phyloP scores from a whole-genome alignment of 768 basidiomycete genomes.

The Rhodotorula toruloides region DNA sequence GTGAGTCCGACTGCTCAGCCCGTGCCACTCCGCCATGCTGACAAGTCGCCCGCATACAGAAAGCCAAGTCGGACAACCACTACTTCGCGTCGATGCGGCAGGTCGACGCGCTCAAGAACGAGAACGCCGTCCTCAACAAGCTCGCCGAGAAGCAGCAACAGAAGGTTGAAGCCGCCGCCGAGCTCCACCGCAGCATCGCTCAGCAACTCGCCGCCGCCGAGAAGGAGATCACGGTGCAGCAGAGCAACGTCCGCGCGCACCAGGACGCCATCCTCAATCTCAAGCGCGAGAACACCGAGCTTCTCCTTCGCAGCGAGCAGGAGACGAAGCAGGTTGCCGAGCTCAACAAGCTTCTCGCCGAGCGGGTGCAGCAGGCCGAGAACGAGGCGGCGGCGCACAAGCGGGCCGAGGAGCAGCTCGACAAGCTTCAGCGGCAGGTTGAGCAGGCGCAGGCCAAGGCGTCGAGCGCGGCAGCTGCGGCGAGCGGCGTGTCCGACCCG shows the following conservation, averaged over 20 bases:
- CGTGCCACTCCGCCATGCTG: background rate
- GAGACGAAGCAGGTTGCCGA: constrained; percentile 41
- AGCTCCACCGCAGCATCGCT: constrained; percentile 59
- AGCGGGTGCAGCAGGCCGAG: constrained; percentile 44
- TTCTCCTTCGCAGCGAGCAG: constrained; percentile 41
- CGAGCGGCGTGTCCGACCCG: constrained; percentile 44
- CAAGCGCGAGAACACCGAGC: constrained; percentile 43
- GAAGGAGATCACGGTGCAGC: constrained; percentile 45
- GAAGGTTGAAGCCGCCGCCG: constrained; percentile 62
- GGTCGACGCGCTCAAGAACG: constrained; percentile 64
- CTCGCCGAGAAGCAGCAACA: constrained; percentile 56
- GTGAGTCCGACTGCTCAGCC: constrained; percentile 50
- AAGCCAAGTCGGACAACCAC: constrained; percentile 94
- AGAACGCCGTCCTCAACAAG: constrained; percentile 34
- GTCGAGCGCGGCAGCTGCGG: constrained; percentile 24
- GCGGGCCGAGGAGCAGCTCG: constrained; percentile 46
- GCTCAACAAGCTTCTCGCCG: constrained; percentile 42
- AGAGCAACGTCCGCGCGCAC: constrained; percentile 42
- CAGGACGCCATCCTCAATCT: constrained; percentile 42
- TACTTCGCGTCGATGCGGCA: constrained; percentile 84
- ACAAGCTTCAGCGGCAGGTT: constrained; percentile 43
- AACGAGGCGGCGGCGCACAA: constrained; percentile 41
- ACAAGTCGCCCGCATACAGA: constrained; percentile 52
- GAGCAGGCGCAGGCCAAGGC: constrained; percentile 43
- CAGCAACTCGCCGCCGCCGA: constrained; percentile 55